Conservation (phyloP, 2,329 filamentous ascomycete genomes). For the Xylariaceae sp. region DNA sequence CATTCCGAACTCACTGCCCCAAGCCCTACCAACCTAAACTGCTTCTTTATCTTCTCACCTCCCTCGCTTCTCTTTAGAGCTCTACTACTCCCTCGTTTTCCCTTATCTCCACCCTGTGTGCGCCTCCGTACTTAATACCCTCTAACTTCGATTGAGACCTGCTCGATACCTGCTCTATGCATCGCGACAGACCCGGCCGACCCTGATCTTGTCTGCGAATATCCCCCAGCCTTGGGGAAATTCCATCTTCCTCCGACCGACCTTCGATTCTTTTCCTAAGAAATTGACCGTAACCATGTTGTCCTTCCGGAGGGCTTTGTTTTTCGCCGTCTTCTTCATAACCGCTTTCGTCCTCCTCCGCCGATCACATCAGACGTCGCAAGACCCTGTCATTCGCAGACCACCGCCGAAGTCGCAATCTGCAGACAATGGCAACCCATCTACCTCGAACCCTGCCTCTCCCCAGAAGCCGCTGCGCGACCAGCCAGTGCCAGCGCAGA, state of each 20-base stretch:
- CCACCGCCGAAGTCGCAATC: constrained; percentile 21
- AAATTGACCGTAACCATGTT: constrained; percentile 28
- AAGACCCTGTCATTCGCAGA: constrained; percentile 21
- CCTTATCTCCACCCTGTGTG: too few species aligned
- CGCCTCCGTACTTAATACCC: background rate
- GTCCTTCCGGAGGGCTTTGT: constrained; percentile 29
- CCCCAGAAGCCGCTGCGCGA: constrained; percentile 10
- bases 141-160: background rate
- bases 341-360: constrained; percentile 30
- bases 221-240: too few species aligned
- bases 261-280: too few species aligned
- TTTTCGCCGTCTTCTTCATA: constrained; percentile 29
- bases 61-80: too few species aligned
- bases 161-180: constrained; percentile 2
- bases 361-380: constrained; percentile 24
- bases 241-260: too few species aligned
- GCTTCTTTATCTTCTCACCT: too few species aligned
- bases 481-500: constrained; percentile 46
- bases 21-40: too few species aligned
- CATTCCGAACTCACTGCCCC: too few species aligned
- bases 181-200: background rate
- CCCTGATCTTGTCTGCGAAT: too few species aligned
- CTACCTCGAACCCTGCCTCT: constrained; percentile 13
- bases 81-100: too few species aligned
- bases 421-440: constrained; percentile 13